These are phyloP conservation scores for Alternaria triticimaculans DNA, from an alignment of 2,329 filamentous ascomycete species.

Conservation along the genomic window DNA sequence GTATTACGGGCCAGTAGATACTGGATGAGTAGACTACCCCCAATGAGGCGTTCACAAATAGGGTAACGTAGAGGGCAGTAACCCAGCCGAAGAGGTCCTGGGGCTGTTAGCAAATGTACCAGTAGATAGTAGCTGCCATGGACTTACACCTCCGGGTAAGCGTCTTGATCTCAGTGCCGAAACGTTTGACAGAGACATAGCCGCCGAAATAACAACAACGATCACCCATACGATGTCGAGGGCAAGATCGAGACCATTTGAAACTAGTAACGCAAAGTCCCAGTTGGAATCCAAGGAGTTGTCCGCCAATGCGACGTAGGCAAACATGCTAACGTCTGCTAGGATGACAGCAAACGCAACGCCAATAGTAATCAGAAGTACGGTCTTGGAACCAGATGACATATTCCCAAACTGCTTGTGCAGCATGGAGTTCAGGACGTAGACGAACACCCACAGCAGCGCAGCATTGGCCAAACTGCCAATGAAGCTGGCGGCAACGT, in stretches of 20 bases:
- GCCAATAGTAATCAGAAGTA: slow-evolving; percentile 18
- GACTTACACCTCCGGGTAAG: slow-evolving; percentile 27
- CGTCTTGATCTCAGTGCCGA: slow-evolving; percentile 22
- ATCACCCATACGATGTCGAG: slow-evolving; percentile 27
- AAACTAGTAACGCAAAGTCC: neutral
- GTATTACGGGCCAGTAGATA: neutral
- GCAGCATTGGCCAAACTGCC: slow-evolving; percentile 24
- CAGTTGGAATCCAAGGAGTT: neutral
- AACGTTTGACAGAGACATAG: slow-evolving; percentile 19
- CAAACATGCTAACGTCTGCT: slow-evolving; percentile 14
- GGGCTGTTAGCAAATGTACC: neutral
- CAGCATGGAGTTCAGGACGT: slow-evolving; percentile 33
- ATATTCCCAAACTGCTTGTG: slow-evolving; percentile 19
- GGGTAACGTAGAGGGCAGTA: slow-evolving; percentile 20
- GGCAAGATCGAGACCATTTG: slow-evolving; percentile 14
- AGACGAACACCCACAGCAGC: slow-evolving; percentile 34
- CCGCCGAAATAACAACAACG: slow-evolving; percentile 20
- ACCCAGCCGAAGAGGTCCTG: slow-evolving; percentile 29
- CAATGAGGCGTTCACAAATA: slow-evolving; percentile 28
- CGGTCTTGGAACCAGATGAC: slow-evolving; percentile 16
- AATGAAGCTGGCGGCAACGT: slow-evolving; percentile 28
- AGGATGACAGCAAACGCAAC: slow-evolving; percentile 30
- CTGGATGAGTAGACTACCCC: neutral
- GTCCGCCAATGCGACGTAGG: slow-evolving; percentile 15
- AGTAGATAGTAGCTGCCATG: neutral